Evolutionary conservation across 208 protist species (phyloP), one percentile per base, ranked within the genome.

Genomic region (Leishmania aethiopica): DNA sequence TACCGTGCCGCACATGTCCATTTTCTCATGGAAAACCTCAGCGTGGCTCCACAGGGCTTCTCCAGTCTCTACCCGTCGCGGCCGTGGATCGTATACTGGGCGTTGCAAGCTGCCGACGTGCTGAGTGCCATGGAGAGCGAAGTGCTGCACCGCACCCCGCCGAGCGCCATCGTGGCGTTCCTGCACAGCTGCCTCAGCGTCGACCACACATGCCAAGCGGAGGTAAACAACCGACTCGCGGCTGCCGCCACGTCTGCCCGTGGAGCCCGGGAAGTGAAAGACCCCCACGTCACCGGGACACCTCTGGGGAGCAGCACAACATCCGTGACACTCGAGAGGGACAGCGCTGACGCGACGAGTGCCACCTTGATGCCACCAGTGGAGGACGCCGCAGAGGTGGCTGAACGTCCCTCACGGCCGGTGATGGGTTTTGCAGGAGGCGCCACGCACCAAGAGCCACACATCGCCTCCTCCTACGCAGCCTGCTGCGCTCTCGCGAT

Each of bases 391-490:
- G 49, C 70, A 40, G 55, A n/a, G n/a, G 55, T 42, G 2, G n/a
- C 37, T 25, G 81, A 75, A 7, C 59, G 17, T 32, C 7, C 28
- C 47, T 35, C 22, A 19, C 76, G 80, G 49, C 84, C 84, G 42
- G 53, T 83, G 25, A 77, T 92, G 22, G 94, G 96, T 10, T 98
- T 98, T 88, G 88, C 90, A 3, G 97, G 97, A n/a, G 94, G 94
- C 3, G 88, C 90, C 6, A 5, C 64, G 2, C 86, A 79, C 19
- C 96, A 98, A 77, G 72, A 89, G 32, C 93, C 95, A 22, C 96
- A 98, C 80, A 57, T 98, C 37, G 94, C 91, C 25, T 78, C 92
- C 28, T 94, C 93, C 40, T 99, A 98, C 86, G 94, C 95, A 22
- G 93, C 95, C 11, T 84, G 92, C 32, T 91, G 88, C 72, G 86